Conservation (phyloP, 805 yeast species). For the Komagataella phaffii region DNA sequence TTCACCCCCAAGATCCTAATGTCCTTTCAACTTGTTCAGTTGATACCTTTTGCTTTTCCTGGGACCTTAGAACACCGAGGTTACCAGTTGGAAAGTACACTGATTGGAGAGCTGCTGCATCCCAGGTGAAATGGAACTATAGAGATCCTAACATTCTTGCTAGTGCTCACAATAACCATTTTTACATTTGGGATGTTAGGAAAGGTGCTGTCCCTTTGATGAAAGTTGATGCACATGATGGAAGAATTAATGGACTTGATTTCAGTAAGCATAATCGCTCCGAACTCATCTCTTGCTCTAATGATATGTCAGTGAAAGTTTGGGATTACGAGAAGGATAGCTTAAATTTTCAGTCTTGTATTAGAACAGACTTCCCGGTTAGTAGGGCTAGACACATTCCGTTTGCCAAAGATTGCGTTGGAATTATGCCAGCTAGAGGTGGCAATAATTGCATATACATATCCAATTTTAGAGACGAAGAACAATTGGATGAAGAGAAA, state of each 20-base stretch:
- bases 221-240: conserved; percentile 60
- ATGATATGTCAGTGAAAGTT: conserved; percentile 70
- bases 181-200: conserved; percentile 82
- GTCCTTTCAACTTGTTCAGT: conserved; percentile 85
- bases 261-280: conserved; percentile 51
- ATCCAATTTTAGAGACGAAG: conserved; percentile 29
- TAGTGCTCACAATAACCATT: conserved; percentile 69
- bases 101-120: conserved; percentile 93
- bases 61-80: conserved; percentile 82
- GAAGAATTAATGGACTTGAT: conserved; percentile 83
- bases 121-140: conserved; percentile 91
- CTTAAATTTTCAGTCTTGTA: conserved; percentile 37
- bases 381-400: conserved; percentile 84
- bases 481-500: conserved; percentile 12
- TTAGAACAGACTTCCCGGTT: conserved; percentile 71
- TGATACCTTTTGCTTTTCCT: conserved; percentile 73
- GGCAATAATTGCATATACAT: conserved; percentile 56
- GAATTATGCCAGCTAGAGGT: conserved; percentile 83
- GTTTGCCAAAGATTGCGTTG: conserved; percentile 71
- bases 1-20: conserved; percentile 81
- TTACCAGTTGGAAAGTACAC: conserved; percentile 68
- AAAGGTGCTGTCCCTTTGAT: conserved; percentile 67
- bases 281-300: conserved; percentile 68
- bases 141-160: conserved; percentile 67
- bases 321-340: conserved; percentile 51